phyloP scores from a whole-genome alignment of 2,329 filamentous ascomycete genomes.

The Penicillium rolfsii region DNA sequence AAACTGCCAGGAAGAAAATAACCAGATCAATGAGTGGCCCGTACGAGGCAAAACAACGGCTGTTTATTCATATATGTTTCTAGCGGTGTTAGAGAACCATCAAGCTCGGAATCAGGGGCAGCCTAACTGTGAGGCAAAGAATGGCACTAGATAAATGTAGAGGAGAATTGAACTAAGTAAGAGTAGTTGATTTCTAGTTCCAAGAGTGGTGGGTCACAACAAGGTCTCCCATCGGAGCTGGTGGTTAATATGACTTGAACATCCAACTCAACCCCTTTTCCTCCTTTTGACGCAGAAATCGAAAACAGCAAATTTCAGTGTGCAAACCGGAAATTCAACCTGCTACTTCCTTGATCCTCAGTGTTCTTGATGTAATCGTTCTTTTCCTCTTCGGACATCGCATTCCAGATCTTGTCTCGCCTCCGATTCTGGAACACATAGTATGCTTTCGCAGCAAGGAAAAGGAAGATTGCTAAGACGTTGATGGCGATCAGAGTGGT shows the following conservation, averaged over 20 bases:
- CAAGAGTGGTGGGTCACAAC: neutral
- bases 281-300: neutral
- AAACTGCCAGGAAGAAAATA: no score
- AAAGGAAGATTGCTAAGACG: constrained; percentile 50
- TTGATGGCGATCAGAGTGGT: constrained; percentile 37
- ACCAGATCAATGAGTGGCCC: no score
- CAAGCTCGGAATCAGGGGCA: no score
- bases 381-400: constrained; percentile 30
- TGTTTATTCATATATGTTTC: no score
- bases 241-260: neutral
- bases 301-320: neutral
- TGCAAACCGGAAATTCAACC: neutral
- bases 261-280: neutral
- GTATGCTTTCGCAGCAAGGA: constrained; percentile 44
- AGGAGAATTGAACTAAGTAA: neutral
- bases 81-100: no score
- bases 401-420: constrained; percentile 45
- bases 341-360: constrained; percentile 35
- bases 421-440: constrained; percentile 38
- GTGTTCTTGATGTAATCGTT: constrained; percentile 52
- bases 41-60: no score
- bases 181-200: neutral
- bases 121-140: no score
- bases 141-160: no score
- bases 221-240: neutral